Conservation (phyloP, 768 basidiomycete species). For the Kwoniella sp. region DNA sequence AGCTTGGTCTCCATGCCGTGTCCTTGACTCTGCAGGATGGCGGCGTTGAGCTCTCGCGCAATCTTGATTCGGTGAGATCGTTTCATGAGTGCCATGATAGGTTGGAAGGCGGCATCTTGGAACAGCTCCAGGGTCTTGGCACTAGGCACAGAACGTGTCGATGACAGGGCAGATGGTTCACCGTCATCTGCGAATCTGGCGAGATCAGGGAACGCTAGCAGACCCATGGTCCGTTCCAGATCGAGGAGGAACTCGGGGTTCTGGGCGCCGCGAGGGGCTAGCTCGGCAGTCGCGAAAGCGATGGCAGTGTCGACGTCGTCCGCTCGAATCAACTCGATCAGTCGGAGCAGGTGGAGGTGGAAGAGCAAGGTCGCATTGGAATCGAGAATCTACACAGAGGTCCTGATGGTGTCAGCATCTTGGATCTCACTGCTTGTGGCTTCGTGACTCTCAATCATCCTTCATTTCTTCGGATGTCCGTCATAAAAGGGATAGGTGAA, state of each 20-base stretch:
- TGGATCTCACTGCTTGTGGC: not conserved
- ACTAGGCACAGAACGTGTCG: conserved; percentile 14
- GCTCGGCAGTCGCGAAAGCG: conserved; percentile 86
- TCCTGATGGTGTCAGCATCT: not conserved
- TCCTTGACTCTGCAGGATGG: conserved; percentile 86
- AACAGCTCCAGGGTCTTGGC: conserved; percentile 30
- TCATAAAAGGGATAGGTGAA: conserved; percentile 21
- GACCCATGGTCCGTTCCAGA: conserved; percentile 90
- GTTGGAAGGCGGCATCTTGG: conserved; percentile 60
- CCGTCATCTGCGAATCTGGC: conserved; percentile 46
- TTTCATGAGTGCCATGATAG: conserved; percentile 77
- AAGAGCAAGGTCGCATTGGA: conserved; percentile 92
- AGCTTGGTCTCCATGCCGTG: conserved; percentile 93
- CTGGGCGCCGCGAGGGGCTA: conserved; percentile 93
- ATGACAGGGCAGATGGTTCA: conserved; percentile 12
- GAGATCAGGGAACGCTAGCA: conserved; percentile 64
- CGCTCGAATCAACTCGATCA: conserved; percentile 91
- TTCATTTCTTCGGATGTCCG: no score
- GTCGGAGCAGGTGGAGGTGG: conserved; percentile 89
- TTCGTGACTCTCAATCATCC: no score
- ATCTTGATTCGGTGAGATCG: conserved; percentile 88
- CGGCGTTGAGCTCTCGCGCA: conserved; percentile 93
- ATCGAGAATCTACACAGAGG: conserved; percentile 79
- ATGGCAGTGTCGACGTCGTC: conserved; percentile 78
- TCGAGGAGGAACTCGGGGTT: conserved; percentile 89